Evolutionary conservation across 2,329 filamentous ascomycete species (phyloP), one percentile per base, ranked within the genome.

Genomic region (Botrytis elliptica): DNA sequence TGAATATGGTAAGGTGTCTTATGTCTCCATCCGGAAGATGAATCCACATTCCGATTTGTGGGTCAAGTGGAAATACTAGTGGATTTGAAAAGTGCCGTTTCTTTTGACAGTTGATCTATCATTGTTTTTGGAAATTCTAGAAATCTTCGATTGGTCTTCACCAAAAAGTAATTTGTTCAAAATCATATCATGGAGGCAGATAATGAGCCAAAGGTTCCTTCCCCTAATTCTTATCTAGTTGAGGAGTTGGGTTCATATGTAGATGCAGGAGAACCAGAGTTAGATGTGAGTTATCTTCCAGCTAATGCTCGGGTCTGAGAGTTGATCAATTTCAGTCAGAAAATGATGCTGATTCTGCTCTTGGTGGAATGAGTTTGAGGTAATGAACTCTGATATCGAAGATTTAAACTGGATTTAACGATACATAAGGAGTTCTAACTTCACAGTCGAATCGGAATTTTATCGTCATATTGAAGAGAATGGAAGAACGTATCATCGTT

Each of bases 401-500:
- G 25, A 8, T 46, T 29, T 22, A 22, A 63, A 46, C 25, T 63
- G 8, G n/a, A 62, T 63, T 38, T 70, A 25, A 70, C 55, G 64
- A n/a, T 25, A 22, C n/a, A 38, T 38, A 44, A 70, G 68, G 29
- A 63, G 68, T 33, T 70, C 68, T 18, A 59, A 62, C 22, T 59
- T 46, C 18, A 62, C 68, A 36, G 55, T 70, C 44, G 55, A 70
- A 44, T 70, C 68, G 44, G 68, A 70, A 8, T 63, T 63, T 18
- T 70, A 70, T 38, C 40, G 44, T 38, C 68, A 70, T 46, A 49
- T 71, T 9, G 71, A 73, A 40, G 71, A 73, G 25, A 73, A 73
- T 60, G 71, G 71, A 38, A 42, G 71, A 42, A 73, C 71, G 14
- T 73, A 73, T 60, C 71, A 73, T 62, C 63, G 64, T 22, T 73